Evolutionary conservation across 805 yeast species (phyloP).

Genomic region (Hemisphaericaspora nanyangensis): DNA sequence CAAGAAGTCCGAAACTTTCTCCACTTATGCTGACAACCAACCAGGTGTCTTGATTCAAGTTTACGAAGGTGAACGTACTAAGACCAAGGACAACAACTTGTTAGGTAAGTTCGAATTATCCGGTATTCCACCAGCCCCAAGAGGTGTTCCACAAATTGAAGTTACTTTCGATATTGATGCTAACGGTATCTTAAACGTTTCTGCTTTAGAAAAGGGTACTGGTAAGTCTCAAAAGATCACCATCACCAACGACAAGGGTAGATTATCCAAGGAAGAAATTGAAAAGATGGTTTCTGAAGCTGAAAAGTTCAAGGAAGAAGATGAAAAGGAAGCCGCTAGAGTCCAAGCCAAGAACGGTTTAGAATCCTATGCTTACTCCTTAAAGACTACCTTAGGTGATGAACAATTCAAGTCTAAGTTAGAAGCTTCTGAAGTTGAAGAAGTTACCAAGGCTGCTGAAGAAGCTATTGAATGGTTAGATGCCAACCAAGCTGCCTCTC

Average conservation of each 20-base stretch:
- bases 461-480: conserved; percentile 92
- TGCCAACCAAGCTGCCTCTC: conserved; percentile 84
- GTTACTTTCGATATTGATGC: conserved; percentile 97
- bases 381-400: conserved; percentile 70
- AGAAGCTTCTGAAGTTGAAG: conserved; percentile 63
- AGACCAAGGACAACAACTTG: conserved; percentile 92
- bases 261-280: conserved; percentile 95
- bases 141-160: conserved; percentile 98
- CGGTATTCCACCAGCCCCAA: conserved; percentile 98
- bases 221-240: conserved; percentile 97
- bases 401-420: conserved; percentile 39
- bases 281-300: conserved; percentile 98
- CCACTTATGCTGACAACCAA: conserved; percentile 96
- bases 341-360: conserved; percentile 91
- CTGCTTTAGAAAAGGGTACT: conserved; percentile 97
- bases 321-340: conserved; percentile 91
- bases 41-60: conserved; percentile 98
- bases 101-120: conserved; percentile 95
- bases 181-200: conserved; percentile 93
- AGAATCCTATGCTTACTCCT: conserved; percentile 92
- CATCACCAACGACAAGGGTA: conserved; percentile 98
- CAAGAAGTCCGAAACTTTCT: conserved; percentile 94
- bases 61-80: conserved; percentile 96
- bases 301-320: conserved; percentile 95
- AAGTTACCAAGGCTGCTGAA: conserved; percentile 73